Evolutionary conservation across 805 yeast genomes (phyloP), one percentile per base, ranked within the genome.

Genomic region (Lipomyces sp.): DNA sequence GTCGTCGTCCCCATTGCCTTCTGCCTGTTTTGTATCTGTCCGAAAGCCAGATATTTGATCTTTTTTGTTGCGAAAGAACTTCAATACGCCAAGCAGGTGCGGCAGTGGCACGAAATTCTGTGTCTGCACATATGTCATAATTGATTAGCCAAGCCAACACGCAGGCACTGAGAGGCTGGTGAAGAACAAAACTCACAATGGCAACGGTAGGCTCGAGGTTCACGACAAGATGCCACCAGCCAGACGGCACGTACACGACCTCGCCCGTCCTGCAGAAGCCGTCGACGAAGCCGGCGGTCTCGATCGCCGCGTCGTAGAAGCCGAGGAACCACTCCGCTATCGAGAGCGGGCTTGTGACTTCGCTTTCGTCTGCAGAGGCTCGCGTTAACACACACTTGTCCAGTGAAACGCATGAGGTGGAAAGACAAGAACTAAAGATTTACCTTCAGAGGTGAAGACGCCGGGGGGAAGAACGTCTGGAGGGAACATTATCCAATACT

Each of bases 221-320:
- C n/a, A 89, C 86, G 28, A 90, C 97, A 41, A 82, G 73, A 71
- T 89, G 97, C 97, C 97, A 89, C 97, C 97, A 89, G 0, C 95
- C 95, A n/a, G 89, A 76, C 2, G 97, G 97, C 6, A 89, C 97
- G 65, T 84, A 80, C 75, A 88, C 78, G 53, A 88, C 83, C 64
- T 90, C 95, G 4, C 90, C 91, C 0, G 88, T 84, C 57, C 79
- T 80, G 0, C 95, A 84, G 13, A 89, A 72, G 0, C 87, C 93
- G 19, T 89, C 79, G 19, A 74, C 63, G 59, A 86, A 83, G 21
- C 75, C 74, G 37, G 65, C 58, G 6, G 53, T 47, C 18, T 79
- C 68, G 3, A 37, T 33, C 16, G 83, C 74, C 63, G 84, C 93
- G 55, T 82, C 79, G 72, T 80, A 87, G 60, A 84, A 89, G 0